Evolutionary conservation across 306 rosid species (phyloP).

Genomic region (Gleditsia sinensis): DNA sequence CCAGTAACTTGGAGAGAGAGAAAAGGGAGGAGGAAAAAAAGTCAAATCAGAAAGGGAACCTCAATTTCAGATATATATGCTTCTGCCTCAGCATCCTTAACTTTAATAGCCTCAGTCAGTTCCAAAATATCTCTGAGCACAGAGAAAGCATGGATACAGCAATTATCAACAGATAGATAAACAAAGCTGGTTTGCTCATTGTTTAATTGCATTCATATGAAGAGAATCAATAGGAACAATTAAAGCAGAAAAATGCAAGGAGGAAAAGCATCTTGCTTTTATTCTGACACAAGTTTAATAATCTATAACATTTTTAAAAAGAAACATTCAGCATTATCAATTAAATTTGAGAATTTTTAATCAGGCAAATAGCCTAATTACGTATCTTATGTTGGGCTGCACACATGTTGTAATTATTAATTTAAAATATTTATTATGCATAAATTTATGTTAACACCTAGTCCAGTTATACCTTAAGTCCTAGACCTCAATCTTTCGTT

Average conservation of each 20-base stretch:
- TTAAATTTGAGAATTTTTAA: too few species aligned
- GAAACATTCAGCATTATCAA: too few species aligned
- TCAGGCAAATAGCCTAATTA: too few species aligned
- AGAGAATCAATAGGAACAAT: not conserved
- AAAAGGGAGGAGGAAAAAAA: not conserved
- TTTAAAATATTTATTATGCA: not conserved
- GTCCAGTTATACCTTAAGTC: not conserved
- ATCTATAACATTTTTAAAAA: not conserved
- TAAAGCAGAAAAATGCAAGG: not conserved
- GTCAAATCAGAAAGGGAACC: conserved; percentile 46
- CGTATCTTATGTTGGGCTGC: too few species aligned
- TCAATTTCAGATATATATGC: conserved; percentile 95
- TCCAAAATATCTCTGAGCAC: conserved; percentile 71
- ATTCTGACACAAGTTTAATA: not conserved
- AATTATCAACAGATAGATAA: conserved; percentile 25
- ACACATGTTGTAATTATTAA: too few species aligned
- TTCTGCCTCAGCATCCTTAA: conserved; percentile 86
- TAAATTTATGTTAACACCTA: not conserved
- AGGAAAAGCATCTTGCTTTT: not conserved
- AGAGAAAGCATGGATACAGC: conserved; percentile 31
- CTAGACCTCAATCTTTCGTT: not conserved
- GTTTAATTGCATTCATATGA: conserved; percentile 18
- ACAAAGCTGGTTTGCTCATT: conserved; percentile 15
- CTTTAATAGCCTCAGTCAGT: conserved; percentile 78
- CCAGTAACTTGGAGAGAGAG: too few species aligned